These are phyloP conservation scores for Phytophthora multivora DNA, from an alignment of 352 stramenopile genomes.

Conservation along the genomic window DNA sequence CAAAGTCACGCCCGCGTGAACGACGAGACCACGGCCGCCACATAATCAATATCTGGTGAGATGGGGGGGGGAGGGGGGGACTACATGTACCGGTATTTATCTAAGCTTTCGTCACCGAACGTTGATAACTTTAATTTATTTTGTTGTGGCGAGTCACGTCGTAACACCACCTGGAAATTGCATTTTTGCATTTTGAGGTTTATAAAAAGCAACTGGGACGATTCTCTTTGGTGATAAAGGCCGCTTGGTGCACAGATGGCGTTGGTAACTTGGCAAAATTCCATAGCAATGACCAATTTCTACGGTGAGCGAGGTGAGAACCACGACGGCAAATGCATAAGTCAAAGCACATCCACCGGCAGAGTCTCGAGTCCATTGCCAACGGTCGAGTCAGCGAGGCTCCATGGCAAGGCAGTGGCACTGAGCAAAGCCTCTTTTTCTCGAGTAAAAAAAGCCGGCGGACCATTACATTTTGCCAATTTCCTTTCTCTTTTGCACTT, in stretches of 20 bases:
- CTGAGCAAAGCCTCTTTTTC: slow-evolving; percentile 1
- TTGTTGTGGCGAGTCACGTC: no score
- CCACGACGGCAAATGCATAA: no score
- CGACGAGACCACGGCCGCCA: background rate
- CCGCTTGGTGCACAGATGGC: slow-evolving; percentile 1
- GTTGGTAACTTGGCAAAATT: slow-evolving; percentile 11
- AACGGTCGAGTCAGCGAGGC: slow-evolving; percentile 1
- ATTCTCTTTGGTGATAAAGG: background rate
- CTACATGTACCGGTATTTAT: no score
- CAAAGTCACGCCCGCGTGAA: slow-evolving; percentile 3
- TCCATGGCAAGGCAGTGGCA: slow-evolving; percentile 2
- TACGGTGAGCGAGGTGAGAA: background rate
- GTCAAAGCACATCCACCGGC: background rate
- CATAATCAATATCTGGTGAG: slow-evolving; percentile 13
- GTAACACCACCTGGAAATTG: no score
- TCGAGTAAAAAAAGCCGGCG: slow-evolving; percentile 15
- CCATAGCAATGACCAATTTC: slow-evolving; percentile 7
- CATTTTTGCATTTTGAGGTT: no score
- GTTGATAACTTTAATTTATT: background rate
- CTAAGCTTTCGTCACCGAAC: no score
- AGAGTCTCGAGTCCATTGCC: background rate
- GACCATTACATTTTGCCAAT: slow-evolving; percentile 2
- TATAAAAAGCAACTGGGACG: background rate
- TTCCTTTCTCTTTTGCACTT: background rate
- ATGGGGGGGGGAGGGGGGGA: no score